These are phyloP conservation scores for Eucalyptus microcorys DNA, from an alignment of 345 rosid species.

Conservation along the genomic window DNA sequence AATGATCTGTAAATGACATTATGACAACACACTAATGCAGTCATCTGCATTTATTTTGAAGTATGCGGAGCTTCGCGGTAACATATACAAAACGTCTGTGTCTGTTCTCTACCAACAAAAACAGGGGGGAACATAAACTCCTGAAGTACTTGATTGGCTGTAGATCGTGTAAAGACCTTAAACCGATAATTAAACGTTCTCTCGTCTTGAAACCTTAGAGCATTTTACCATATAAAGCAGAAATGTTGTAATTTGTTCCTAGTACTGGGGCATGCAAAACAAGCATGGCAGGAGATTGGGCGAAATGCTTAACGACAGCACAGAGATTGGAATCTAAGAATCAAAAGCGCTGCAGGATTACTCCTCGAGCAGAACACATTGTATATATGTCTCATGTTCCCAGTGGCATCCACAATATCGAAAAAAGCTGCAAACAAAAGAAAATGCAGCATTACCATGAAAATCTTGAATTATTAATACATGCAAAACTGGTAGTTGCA, in stretches of 20 bases:
- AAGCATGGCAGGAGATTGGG: neutral
- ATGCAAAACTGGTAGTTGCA: neutral
- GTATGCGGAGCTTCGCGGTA: neutral
- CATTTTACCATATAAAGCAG: neutral
- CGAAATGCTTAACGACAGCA: neutral
- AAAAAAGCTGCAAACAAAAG: neutral
- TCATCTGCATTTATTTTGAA: neutral
- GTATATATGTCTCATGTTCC: neutral
- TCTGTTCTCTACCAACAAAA: neutral
- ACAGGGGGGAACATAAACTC: neutral
- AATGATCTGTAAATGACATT: neutral
- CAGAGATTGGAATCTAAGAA: neutral
- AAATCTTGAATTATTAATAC: neutral
- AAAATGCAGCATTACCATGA: neutral
- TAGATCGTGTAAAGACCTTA: neutral
- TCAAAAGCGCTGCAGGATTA: neutral
- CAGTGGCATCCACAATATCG: neutral
- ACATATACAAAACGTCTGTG: neutral
- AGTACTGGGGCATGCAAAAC: neutral
- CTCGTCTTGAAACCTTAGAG: neutral
- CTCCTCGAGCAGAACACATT: neutral
- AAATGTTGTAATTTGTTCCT: neutral
- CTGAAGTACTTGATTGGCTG: neutral
- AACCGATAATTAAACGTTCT: neutral
- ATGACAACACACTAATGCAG: neutral